A percentile compares a stretch with the other conserved stretches of the same genome.
phyloP scores from a whole-genome alignment of 2,329 filamentous ascomycete genomes.

The Cladosporium sp. region DNA sequence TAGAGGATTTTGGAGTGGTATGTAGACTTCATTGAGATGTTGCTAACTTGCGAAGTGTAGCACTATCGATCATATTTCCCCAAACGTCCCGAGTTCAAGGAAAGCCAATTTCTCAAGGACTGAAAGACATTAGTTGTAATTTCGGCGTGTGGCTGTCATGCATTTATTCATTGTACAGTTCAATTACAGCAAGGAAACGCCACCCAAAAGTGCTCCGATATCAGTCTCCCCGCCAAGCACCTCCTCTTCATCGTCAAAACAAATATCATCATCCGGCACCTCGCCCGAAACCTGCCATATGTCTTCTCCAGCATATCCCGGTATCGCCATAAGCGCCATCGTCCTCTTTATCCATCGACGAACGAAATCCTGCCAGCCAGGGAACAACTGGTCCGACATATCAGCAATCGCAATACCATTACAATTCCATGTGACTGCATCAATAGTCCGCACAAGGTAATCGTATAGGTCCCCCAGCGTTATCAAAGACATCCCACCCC shows the following conservation, averaged over 20 bases:
- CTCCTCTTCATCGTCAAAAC: background rate
- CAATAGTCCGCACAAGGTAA: background rate
- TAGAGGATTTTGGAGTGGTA: too few species aligned
- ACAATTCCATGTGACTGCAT: background rate
- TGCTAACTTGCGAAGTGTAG: too few species aligned
- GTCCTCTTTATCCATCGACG: background rate
- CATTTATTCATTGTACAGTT: background rate
- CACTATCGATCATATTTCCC: too few species aligned
- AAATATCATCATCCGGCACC: slow-evolving; percentile 1
- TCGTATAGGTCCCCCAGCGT: background rate
- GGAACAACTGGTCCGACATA: background rate
- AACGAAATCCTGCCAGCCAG: background rate
- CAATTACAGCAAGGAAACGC: background rate
- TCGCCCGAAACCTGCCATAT: slow-evolving; percentile 4
- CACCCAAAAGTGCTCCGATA: background rate
- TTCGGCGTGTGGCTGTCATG: too few species aligned
- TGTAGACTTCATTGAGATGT: too few species aligned
- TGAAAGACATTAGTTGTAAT: too few species aligned
- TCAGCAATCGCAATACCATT: background rate
- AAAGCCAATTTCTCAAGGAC: too few species aligned
- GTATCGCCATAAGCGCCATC: background rate
- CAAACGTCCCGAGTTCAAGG: too few species aligned
- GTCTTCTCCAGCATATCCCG: slow-evolving; percentile 3
- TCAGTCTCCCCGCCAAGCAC: background rate
- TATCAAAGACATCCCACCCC: background rate